Percentiles rank a stretch among this genome's conserved stretches.
These are phyloP conservation scores for Marasmius oreades DNA, from an alignment of 1,284 basidiomycete species.

Conservation along the genomic window DNA sequence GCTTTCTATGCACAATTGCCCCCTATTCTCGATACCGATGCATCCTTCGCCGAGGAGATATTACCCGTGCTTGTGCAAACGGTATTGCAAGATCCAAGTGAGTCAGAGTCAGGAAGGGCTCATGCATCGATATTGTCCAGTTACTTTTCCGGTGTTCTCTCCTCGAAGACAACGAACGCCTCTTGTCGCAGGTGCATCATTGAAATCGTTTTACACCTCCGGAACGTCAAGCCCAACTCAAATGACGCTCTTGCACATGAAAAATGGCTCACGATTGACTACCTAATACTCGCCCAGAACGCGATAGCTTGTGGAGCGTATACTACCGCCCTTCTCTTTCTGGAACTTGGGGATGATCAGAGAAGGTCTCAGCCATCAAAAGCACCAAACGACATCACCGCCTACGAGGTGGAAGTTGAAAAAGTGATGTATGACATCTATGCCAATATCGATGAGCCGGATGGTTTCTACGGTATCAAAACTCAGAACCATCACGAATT, in stretches of 20 bases:
- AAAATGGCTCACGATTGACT: conserved; percentile 83
- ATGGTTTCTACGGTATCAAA: conserved; percentile 94
- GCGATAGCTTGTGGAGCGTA: conserved; percentile 81
- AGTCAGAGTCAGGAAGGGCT: conserved; percentile 5
- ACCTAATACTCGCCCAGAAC: conserved; percentile 65
- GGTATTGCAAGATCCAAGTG: conserved; percentile 45
- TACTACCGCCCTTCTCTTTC: conserved; percentile 85
- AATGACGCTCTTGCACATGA: conserved; percentile 65
- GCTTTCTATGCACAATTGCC: conserved; percentile 69
- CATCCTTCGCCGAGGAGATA: conserved; percentile 59
- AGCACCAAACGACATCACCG: conserved; percentile 14
- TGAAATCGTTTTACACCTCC: conserved; percentile 78
- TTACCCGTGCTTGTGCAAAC: conserved; percentile 78
- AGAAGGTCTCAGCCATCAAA: conserved; percentile 12
- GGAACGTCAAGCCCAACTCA: conserved; percentile 50
- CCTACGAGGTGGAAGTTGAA: conserved; percentile 39
- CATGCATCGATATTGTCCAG: conserved; percentile 40
- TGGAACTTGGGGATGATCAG: conserved; percentile 77
- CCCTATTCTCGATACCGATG: conserved; percentile 52
- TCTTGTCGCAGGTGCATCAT: conserved; percentile 66
- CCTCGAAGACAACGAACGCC: conserved; percentile 35
- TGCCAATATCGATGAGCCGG: conserved; percentile 93
- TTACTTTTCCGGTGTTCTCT: conserved; percentile 64
- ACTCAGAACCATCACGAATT: conserved; percentile 73
- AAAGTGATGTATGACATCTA: conserved; percentile 88